phyloP scores from a whole-genome alignment of 1,139 yeast species.

The Kurtzmaniella quercitrusa region DNA sequence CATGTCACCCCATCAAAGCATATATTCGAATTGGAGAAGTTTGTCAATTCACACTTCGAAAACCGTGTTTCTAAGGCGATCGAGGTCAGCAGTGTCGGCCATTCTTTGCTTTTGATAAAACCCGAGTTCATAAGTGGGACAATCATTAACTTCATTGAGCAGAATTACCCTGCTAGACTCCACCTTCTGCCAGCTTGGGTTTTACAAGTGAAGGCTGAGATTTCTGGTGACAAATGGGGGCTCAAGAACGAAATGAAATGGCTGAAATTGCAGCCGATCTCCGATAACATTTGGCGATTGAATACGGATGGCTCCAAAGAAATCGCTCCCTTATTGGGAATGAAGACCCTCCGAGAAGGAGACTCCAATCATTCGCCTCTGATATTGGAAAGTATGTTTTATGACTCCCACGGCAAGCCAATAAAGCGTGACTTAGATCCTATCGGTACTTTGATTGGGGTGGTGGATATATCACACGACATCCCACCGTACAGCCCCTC shows the following conservation, averaged over 20 bases:
- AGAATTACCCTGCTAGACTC: slow-evolving; percentile 42
- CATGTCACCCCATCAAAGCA: slow-evolving; percentile 45
- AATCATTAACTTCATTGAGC: slow-evolving; percentile 54
- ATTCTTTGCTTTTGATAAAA: slow-evolving; percentile 57
- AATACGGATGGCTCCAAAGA: slow-evolving; percentile 18
- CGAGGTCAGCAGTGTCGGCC: slow-evolving; percentile 57
- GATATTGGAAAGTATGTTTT: slow-evolving; percentile 44
- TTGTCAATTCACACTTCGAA: slow-evolving; percentile 22
- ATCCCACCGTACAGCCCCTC: slow-evolving; percentile 70
- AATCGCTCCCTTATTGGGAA: slow-evolving; percentile 54
- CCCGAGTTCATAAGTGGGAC: slow-evolving; percentile 66
- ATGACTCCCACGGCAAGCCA: slow-evolving; percentile 25
- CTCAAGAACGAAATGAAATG: slow-evolving; percentile 72
- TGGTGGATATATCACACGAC: slow-evolving; percentile 73
- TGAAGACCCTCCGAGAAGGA: slow-evolving; percentile 71
- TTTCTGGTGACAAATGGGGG: slow-evolving; percentile 74
- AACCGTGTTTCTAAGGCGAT: slow-evolving; percentile 29
- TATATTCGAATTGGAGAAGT: slow-evolving; percentile 21
- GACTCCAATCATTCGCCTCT: slow-evolving; percentile 60
- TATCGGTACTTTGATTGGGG: slow-evolving; percentile 44
- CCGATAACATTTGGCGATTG: slow-evolving; percentile 35
- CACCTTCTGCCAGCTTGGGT: slow-evolving; percentile 64
- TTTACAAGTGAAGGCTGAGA: slow-evolving; percentile 53
- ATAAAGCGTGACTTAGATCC: slow-evolving; percentile 10
- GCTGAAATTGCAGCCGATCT: slow-evolving; percentile 53